phyloP scores from a whole-genome alignment of 768 basidiomycete genomes.

The Hydnomerulius pinastri region DNA sequence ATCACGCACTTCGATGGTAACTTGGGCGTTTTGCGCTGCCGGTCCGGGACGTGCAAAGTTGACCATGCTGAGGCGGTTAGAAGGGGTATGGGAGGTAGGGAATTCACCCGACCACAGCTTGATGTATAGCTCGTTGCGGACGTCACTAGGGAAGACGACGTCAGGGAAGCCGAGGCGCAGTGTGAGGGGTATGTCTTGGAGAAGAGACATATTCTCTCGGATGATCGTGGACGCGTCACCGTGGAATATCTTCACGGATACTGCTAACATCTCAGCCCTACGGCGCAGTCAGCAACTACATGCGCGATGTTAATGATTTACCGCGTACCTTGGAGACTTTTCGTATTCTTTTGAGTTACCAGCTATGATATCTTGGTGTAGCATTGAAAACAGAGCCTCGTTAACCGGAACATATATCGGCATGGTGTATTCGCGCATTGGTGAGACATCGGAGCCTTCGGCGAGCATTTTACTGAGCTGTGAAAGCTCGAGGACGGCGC shows the following conservation, averaged over 20 bases:
- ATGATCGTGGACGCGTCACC: slow-evolving; percentile 78
- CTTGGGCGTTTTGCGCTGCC: slow-evolving; percentile 67
- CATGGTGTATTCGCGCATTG: slow-evolving; percentile 78
- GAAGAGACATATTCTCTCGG: slow-evolving; percentile 79
- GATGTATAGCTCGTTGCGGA: slow-evolving; percentile 94
- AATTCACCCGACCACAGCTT: slow-evolving; percentile 97
- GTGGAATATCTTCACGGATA: slow-evolving; percentile 83
- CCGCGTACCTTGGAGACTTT: slow-evolving; percentile 71
- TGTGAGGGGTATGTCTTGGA: slow-evolving; percentile 81
- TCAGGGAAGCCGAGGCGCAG: slow-evolving; percentile 93
- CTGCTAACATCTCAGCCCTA: slow-evolving; percentile 86
- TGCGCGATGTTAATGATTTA: neutral
- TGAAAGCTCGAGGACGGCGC: slow-evolving; percentile 85
- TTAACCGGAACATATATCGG: slow-evolving; percentile 83
- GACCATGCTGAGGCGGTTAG: slow-evolving; percentile 59
- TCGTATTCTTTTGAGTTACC: slow-evolving; percentile 78
- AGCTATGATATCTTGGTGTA: slow-evolving; percentile 93
- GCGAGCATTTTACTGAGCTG: slow-evolving; percentile 68
- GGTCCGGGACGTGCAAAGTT: slow-evolving; percentile 61
- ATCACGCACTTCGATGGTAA: slow-evolving; percentile 85
- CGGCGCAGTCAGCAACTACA: slow-evolving; percentile 2
- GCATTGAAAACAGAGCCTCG: slow-evolving; percentile 86
- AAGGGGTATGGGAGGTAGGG: slow-evolving; percentile 48
- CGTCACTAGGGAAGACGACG: slow-evolving; percentile 89
- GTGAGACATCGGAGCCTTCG: slow-evolving; percentile 63